These are phyloP conservation scores for Ogataea nonfermentans DNA, from an alignment of 805 yeast species.

Conservation along the genomic window DNA sequence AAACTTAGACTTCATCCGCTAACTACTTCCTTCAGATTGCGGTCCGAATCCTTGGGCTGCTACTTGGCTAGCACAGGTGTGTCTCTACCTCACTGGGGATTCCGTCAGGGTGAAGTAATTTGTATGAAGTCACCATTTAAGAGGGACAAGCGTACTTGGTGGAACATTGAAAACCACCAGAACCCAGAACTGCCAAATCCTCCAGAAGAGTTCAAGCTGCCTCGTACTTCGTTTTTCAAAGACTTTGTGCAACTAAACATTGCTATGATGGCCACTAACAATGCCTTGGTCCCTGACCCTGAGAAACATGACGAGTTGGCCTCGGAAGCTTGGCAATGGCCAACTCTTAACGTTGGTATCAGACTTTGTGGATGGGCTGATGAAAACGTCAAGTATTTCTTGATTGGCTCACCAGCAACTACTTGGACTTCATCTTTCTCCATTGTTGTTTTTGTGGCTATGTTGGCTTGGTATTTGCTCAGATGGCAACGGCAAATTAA, in stretches of 20 bases:
- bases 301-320: slow-evolving; percentile 73
- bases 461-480: slow-evolving; percentile 46
- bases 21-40: slow-evolving; percentile 69
- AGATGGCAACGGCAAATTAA: slow-evolving; percentile 83
- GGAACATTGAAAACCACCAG: slow-evolving; percentile 75
- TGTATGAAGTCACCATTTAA: slow-evolving; percentile 66
- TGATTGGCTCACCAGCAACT: slow-evolving; percentile 75
- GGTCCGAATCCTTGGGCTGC: slow-evolving; percentile 63
- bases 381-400: slow-evolving; percentile 56
- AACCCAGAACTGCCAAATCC: slow-evolving; percentile 60
- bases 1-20: slow-evolving; percentile 62
- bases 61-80: slow-evolving; percentile 74
- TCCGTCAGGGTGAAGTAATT: slow-evolving; percentile 82
- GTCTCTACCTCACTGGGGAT: slow-evolving; percentile 79
- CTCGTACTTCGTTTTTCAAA: slow-evolving; percentile 72
- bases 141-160: slow-evolving; percentile 84
- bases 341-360: slow-evolving; percentile 70
- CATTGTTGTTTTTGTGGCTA: slow-evolving; percentile 49
- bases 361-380: slow-evolving; percentile 74
- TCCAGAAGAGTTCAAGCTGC: slow-evolving; percentile 59
- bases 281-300: slow-evolving; percentile 74
- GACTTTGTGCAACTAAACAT: slow-evolving; percentile 73
- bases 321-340: slow-evolving; percentile 87
- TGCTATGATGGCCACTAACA: slow-evolving; percentile 87
- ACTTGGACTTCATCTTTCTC: slow-evolving; percentile 72